Evolutionary conservation across 2,329 filamentous ascomycete species (phyloP).

Genomic region (Fusarium sp.): DNA sequence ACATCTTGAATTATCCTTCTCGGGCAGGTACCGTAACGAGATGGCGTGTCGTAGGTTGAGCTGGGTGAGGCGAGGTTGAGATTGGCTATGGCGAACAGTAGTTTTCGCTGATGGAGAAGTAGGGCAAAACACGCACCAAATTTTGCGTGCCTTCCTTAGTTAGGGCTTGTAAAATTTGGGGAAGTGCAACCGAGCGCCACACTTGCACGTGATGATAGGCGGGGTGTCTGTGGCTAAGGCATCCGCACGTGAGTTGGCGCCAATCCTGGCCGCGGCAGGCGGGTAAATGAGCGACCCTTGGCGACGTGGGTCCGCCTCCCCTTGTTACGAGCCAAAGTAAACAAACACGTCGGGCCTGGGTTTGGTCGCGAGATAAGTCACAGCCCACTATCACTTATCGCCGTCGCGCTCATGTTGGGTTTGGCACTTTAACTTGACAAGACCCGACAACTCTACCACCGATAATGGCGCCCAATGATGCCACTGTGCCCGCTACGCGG

Average conservation of each 20-base stretch:
- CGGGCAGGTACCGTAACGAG: conserved; percentile 57
- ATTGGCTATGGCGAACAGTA: conserved; percentile 49
- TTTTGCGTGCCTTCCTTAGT: conserved; percentile 19
- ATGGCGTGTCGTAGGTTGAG: conserved; percentile 58
- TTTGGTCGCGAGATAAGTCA: conserved; percentile 48
- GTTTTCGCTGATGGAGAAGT: conserved; percentile 58
- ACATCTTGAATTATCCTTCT: conserved; percentile 63
- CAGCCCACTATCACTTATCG: conserved; percentile 48
- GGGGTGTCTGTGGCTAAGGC: neutral
- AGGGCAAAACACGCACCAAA: conserved; percentile 52
- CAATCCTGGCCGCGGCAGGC: neutral
- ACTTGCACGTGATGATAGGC: conserved; percentile 49
- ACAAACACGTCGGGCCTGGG: conserved; percentile 52
- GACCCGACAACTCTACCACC: conserved; percentile 31
- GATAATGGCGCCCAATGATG: conserved; percentile 57
- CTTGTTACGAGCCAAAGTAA: conserved; percentile 54
- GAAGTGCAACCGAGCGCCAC: conserved; percentile 47
- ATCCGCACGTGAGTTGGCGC: conserved; percentile 42
- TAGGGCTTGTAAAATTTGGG: conserved; percentile 51
- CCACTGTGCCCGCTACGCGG: conserved; percentile 70
- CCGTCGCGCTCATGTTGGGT: conserved; percentile 39
- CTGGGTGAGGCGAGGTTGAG: conserved; percentile 55
- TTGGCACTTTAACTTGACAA: conserved; percentile 33
- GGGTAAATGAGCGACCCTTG: conserved; percentile 3
- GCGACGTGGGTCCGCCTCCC: conserved; percentile 43